These are phyloP conservation scores for Aspergillus clavatus DNA, from an alignment of 2,329 filamentous ascomycete species.

Conservation along the genomic window DNA sequence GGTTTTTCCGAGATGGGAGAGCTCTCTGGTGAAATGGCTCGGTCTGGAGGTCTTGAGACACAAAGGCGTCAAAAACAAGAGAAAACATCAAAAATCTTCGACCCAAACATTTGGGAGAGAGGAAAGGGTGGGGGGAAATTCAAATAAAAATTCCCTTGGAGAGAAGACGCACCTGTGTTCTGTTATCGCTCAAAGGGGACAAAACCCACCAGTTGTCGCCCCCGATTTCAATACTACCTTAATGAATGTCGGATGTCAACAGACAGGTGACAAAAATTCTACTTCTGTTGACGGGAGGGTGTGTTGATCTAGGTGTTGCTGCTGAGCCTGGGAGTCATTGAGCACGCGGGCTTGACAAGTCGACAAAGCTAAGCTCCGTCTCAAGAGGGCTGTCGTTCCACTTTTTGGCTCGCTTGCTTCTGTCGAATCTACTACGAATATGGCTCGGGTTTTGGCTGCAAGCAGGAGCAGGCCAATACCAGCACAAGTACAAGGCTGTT, in stretches of 20 bases:
- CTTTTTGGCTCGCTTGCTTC: not conserved
- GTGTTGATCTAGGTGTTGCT: not conserved
- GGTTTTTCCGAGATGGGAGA: conserved; percentile 29
- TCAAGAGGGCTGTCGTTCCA: not conserved
- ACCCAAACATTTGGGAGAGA: not conserved
- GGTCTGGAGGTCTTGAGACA: conserved; percentile 13
- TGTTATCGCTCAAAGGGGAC: not conserved
- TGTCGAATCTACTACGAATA: not conserved
- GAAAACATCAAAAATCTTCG: not conserved
- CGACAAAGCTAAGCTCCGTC: not conserved
- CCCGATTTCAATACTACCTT: not conserved
- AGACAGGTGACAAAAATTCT: not conserved
- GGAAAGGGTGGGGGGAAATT: not conserved
- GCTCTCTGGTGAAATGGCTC: conserved; percentile 1
- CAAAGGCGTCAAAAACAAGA: conserved; percentile 13
- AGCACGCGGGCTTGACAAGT: not conserved
- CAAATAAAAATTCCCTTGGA: not conserved
- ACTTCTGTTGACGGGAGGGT: not conserved
- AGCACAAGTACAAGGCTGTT: not conserved
- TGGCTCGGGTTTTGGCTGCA: not conserved
- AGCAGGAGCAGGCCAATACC: not conserved
- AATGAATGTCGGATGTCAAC: not conserved
- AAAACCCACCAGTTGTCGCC: not conserved
- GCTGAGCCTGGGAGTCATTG: too few relatives aligned
- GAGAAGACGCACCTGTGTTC: conserved; percentile 5